These are phyloP conservation scores for Aplosporella prunicola DNA, from an alignment of 2,329 filamentous ascomycete genomes.

Conservation along the genomic window DNA sequence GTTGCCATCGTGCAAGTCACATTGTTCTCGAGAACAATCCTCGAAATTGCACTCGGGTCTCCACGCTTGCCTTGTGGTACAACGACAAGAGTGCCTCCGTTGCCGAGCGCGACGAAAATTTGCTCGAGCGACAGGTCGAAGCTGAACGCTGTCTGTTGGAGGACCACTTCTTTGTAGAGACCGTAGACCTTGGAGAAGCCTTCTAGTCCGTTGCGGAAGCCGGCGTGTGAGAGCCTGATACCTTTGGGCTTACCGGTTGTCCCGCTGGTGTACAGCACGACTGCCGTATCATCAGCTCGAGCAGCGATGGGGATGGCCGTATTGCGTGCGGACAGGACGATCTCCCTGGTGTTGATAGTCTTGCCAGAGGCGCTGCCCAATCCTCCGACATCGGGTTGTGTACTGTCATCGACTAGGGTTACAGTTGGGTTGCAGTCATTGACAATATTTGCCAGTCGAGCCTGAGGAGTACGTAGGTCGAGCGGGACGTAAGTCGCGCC, in stretches of 20 bases:
- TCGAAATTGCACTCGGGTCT: neutral
- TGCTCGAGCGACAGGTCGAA: constrained; percentile 1
- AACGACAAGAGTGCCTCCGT: neutral
- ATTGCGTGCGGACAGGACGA: too few relatives aligned
- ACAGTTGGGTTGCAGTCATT: constrained; percentile 19
- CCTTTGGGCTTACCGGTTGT: constrained; percentile 3
- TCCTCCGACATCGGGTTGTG: neutral
- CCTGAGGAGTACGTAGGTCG: constrained; percentile 24
- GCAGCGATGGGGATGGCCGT: too few relatives aligned
- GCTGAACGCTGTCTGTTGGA: neutral
- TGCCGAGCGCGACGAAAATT: neutral
- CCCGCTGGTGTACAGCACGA: neutral
- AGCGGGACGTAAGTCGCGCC: constrained; percentile 31
- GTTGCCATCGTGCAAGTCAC: neutral
- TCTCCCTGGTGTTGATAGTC: neutral
- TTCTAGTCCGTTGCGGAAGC: constrained; percentile 20
- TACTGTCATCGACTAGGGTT: constrained; percentile 22
- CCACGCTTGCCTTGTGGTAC: neutral
- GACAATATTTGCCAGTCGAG: constrained; percentile 25
- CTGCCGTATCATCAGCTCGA: constrained; percentile 12
- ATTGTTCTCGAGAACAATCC: neutral
- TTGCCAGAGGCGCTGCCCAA: neutral
- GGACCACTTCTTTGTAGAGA: neutral
- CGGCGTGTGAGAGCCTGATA: constrained; percentile 1
- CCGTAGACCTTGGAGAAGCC: neutral